Evolutionary conservation across 2,329 filamentous ascomycete species (phyloP).

Genomic region (Endoconidiophora laricicola): DNA sequence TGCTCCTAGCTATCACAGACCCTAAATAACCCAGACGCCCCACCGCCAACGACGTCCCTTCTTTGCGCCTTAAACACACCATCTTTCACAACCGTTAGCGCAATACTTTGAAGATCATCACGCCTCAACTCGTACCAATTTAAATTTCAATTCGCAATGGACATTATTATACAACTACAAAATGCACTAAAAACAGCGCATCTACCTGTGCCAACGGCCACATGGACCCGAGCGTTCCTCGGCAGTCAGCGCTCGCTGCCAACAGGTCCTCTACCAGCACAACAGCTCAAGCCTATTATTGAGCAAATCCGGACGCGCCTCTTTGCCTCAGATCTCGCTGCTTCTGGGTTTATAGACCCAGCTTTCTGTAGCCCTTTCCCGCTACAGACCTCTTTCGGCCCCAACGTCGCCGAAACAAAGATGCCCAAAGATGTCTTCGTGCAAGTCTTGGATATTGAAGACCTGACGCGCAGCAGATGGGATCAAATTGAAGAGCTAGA

Average conservation of each 20-base stretch:
- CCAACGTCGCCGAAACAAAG: slow-evolving; percentile 34
- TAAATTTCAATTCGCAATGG: slow-evolving; percentile 16
- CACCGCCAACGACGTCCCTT: not conserved
- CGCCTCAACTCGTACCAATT: not conserved
- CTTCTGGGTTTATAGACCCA: slow-evolving; percentile 33
- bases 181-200: slow-evolving; percentile 33
- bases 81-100: too few species aligned
- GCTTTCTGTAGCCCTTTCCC: slow-evolving; percentile 31
- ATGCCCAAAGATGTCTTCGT: slow-evolving; percentile 51
- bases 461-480: slow-evolving; percentile 66
- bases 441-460: slow-evolving; percentile 75
- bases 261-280: too few species aligned
- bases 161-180: slow-evolving; percentile 31
- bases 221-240: slow-evolving; percentile 50
- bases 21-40: not conserved
- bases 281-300: slow-evolving; percentile 28
- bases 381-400: slow-evolving; percentile 31
- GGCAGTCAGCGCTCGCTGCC: slow-evolving; percentile 22
- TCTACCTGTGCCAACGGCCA: slow-evolving; percentile 32
- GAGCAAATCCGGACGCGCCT: slow-evolving; percentile 71
- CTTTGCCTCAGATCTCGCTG: slow-evolving; percentile 59
- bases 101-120: too few species aligned
- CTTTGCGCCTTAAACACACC: not conserved
- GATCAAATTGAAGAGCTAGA: slow-evolving; percentile 75
- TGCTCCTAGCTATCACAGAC: not conserved